Conservation (phyloP, 306 rosid genomes). For the Prunus persica region DNA sequence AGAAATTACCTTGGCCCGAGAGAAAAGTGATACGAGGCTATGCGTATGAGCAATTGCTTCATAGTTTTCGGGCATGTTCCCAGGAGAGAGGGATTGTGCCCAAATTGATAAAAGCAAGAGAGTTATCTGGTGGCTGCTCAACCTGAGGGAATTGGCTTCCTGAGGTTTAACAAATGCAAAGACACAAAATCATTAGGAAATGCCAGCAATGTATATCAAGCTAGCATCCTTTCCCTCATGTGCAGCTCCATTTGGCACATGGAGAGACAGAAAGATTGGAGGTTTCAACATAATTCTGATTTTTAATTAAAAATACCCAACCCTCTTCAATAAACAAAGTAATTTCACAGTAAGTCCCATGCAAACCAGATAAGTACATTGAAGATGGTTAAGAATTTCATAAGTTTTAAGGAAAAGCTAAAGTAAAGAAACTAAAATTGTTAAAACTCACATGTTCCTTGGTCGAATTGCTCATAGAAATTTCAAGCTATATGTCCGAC, state of each 20-base stretch:
- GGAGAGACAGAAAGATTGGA: background rate
- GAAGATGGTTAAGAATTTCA: background rate
- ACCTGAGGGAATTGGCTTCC: conserved; percentile 56
- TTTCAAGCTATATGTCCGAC: conserved; percentile 46
- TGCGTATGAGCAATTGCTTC: conserved; percentile 89
- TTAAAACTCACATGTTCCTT: conserved; percentile 55
- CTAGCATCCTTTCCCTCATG: background rate
- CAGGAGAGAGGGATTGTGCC: conserved; percentile 71
- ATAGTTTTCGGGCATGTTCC: conserved; percentile 78
- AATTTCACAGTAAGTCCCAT: background rate
- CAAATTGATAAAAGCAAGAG: conserved; percentile 79
- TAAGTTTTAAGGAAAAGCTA: background rate
- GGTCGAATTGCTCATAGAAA: conserved; percentile 29
- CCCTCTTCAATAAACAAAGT: background rate
- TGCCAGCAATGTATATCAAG: background rate
- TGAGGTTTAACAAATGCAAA: conserved; percentile 31
- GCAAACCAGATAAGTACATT: background rate
- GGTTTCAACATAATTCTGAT: background rate
- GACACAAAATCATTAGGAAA: background rate
- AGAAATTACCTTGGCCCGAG: conserved; percentile 70
- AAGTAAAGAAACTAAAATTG: background rate
- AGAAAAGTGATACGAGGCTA: conserved; percentile 72
- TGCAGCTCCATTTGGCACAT: background rate
- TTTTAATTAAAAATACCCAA: background rate
- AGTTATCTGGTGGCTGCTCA: conserved; percentile 73